phyloP scores from a whole-genome alignment of 1,284 basidiomycete species.

The Agroathelia rolfsii region DNA sequence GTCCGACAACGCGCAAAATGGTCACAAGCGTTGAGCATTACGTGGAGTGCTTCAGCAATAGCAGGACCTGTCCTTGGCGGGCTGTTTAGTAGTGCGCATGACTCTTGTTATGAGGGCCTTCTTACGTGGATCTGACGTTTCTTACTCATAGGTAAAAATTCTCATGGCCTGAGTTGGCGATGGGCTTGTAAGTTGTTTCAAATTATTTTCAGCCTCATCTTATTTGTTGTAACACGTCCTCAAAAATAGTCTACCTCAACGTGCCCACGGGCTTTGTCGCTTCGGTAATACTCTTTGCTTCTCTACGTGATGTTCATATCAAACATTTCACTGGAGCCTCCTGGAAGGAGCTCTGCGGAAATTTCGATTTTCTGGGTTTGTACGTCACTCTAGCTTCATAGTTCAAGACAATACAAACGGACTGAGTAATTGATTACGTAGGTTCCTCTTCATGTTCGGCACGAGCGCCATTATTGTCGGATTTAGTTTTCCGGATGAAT shows the following conservation, averaged over 20 bases:
- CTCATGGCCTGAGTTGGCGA: constrained; percentile 8
- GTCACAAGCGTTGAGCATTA: constrained; percentile 73
- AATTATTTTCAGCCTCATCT: constrained; percentile 10
- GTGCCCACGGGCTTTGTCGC: constrained; percentile 61
- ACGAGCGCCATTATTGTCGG: constrained; percentile 66
- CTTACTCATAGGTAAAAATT: constrained; percentile 11
- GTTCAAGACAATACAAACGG: constrained; percentile 5
- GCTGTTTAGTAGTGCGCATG: constrained; percentile 57
- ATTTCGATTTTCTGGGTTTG: constrained; percentile 70
- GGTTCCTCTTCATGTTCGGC: constrained; percentile 63
- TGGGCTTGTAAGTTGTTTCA: constrained; percentile 7
- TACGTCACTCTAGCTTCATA: constrained; percentile 27
- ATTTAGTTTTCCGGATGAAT: constrained; percentile 59
- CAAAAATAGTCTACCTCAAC: constrained; percentile 60
- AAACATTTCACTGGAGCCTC: constrained; percentile 35
- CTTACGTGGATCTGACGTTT: constrained; percentile 12
- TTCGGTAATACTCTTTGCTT: constrained; percentile 42
- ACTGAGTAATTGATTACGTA: constrained; percentile 22
- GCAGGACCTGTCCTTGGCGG: constrained; percentile 73
- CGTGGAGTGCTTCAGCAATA: constrained; percentile 74
- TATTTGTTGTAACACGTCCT: constrained; percentile 8
- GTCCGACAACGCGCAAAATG: constrained; percentile 60
- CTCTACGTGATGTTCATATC: constrained; percentile 47
- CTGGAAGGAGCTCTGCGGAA: constrained; percentile 40
- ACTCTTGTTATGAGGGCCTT: constrained; percentile 6